Base-by-base conservation (phyloP, 768 basidiomycete species). In the Auriscalpium vulgare region DNA sequence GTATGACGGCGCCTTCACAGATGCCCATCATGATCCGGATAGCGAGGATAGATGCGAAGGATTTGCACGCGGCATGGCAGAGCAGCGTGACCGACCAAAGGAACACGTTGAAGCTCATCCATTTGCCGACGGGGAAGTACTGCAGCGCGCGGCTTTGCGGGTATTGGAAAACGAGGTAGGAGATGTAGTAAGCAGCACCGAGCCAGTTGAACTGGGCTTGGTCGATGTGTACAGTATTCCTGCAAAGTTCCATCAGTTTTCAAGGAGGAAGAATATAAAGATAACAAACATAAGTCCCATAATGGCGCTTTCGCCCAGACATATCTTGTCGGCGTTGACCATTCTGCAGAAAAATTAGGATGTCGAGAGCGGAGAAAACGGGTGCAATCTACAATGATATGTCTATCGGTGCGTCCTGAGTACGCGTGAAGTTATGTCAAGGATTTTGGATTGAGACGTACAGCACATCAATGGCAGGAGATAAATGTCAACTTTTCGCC, bases 41-140 rank as follows among this genome's bases (percentile, higher is more conserved):
- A 43, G 79, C 83, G 59, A 89, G 84, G 37, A 90, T 75, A 4
- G 72, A 78, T 7, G 83, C 86, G 62, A 88, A 89, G 21, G 81
- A 85, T 61, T 78, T 80, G 65, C 85, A 87, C 1, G 84, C 85
- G 2, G 85, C 79, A 62, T 88, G 76, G 50, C 66, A 68, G 47
- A 83, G 72, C 13, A 89, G 71, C 8, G 84, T 75, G 54, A 88
- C 66, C 3, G 84, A 77, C 87, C 88, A 89, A 11, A 85, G 60
- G 62, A 87, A 84, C 54, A 90, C 87, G 68, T 89, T 90, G 65
- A 87, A 85, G 85, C 85, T 88, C 82, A 90, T 88, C 87, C 87
- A 89, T 73, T 88, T 89, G 49, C 83, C 87, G 47, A 90, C 83
- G 6, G 86, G 87, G 53, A 87, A 79, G 53, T 76, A 78, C 63